phyloP scores from a whole-genome alignment of 2,329 filamentous ascomycete species.

The Colletotrichum sublineola region DNA sequence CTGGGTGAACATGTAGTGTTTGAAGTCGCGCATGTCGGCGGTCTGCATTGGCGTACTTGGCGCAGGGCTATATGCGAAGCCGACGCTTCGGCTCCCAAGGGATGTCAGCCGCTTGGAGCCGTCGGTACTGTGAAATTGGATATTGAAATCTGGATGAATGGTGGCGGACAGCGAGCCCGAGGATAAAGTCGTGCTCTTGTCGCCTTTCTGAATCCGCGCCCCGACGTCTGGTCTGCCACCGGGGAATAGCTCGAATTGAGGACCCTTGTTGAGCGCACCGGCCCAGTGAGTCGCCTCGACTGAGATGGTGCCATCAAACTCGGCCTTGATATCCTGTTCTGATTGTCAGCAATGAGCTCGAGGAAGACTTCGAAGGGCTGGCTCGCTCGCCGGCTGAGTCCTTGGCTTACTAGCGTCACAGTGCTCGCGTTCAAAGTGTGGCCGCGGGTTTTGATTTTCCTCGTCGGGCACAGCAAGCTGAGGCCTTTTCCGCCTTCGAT shows the following conservation, averaged over 20 bases:
- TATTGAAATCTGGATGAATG: constrained; percentile 54
- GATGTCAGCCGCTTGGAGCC: constrained; percentile 54
- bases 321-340: constrained; percentile 51
- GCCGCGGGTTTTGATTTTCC: constrained; percentile 64
- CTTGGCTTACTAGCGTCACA: constrained; percentile 54
- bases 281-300: constrained; percentile 57
- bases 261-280: constrained; percentile 53
- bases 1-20: constrained; percentile 70
- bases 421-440: constrained; percentile 70
- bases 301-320: constrained; percentile 57
- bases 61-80: constrained; percentile 53
- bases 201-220: constrained; percentile 48
- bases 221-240: constrained; percentile 50
- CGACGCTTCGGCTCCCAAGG: constrained; percentile 55
- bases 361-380: not conserved
- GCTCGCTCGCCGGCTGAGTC: not conserved
- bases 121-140: constrained; percentile 55
- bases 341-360: constrained; percentile 16
- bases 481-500: constrained; percentile 61
- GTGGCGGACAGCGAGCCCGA: constrained; percentile 54
- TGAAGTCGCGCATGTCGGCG: constrained; percentile 57
- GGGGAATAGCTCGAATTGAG: constrained; percentile 56
- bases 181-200: constrained; percentile 53
- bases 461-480: constrained; percentile 68
- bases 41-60: constrained; percentile 53